Conservation (phyloP, 768 basidiomycete genomes). For the Kwoniella dendrophila region DNA sequence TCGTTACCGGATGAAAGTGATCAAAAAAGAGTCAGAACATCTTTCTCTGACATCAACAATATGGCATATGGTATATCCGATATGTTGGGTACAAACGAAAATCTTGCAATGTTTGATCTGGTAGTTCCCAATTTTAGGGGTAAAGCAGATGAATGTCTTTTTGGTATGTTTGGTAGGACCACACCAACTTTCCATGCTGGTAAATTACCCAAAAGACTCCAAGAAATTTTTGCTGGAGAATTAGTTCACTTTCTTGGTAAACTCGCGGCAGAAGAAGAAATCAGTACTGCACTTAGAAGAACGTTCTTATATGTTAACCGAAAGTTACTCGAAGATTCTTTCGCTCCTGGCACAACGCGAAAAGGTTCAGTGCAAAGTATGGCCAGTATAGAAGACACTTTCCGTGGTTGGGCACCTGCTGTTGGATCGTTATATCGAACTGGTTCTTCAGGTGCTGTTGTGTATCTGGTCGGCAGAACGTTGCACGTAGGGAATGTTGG, state of each 20-base stretch:
- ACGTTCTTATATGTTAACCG: conserved; percentile 87
- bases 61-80: conserved; percentile 98
- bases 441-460: conserved; percentile 81
- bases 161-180: conserved; percentile 91
- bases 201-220: conserved; percentile 76
- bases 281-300: conserved; percentile 73
- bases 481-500: conserved; percentile 90
- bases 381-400: conserved; percentile 46
- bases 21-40: conserved; percentile 88
- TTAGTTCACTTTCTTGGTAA: conserved; percentile 66
- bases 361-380: conserved; percentile 73
- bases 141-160: conserved; percentile 76
- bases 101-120: conserved; percentile 86
- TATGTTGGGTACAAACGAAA: conserved; percentile 73
- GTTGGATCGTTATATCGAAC: conserved; percentile 61
- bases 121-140: conserved; percentile 83
- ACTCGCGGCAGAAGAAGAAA: conserved; percentile 56
- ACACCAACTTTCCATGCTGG: conserved; percentile 59
- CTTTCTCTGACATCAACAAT: conserved; percentile 79
- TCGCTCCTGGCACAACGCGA: conserved; percentile 58
- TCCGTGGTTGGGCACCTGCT: conserved; percentile 32
- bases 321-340: conserved; percentile 69
- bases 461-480: conserved; percentile 77
- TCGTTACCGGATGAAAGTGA: conserved; percentile 65
- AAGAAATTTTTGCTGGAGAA: conserved; percentile 72